These are phyloP conservation scores for Dinochytrium kinnereticum DNA, from an alignment of 371 early-diverging fungal species.

Conservation along the genomic window DNA sequence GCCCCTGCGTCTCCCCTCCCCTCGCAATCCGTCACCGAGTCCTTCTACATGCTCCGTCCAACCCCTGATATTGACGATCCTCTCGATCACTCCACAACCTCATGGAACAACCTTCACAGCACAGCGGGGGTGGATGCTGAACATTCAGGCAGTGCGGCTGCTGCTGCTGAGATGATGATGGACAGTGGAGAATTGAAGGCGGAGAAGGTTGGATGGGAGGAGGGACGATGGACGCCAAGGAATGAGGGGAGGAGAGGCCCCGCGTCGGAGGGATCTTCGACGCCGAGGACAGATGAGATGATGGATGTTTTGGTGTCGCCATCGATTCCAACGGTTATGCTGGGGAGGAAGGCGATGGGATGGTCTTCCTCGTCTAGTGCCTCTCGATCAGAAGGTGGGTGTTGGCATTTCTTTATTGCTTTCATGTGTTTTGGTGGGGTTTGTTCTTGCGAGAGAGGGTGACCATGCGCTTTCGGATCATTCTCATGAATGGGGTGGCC, in stretches of 20 bases:
- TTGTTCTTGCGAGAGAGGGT: too few species aligned
- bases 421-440: too few species aligned
- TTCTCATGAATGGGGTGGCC: too few species aligned
- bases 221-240: not conserved
- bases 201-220: not conserved
- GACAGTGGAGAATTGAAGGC: too few species aligned
- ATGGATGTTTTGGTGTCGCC: not conserved
- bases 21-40: not conserved
- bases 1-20: not conserved
- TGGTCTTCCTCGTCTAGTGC: not conserved
- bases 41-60: not conserved
- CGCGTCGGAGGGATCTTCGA: not conserved
- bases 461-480: too few species aligned
- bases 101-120: not conserved
- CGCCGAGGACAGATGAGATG: not conserved
- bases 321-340: not conserved
- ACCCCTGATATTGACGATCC: too few species aligned
- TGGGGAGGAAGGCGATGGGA: not conserved
- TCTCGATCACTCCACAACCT: not conserved
- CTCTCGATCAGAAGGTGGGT: not conserved
- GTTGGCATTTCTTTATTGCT: not conserved
- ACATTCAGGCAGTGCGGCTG: too few species aligned
- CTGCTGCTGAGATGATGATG: too few species aligned
- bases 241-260: not conserved
- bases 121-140: not conserved